phyloP scores from a whole-genome alignment of 805 yeast genomes.

The Wickerhamiella lipophila region DNA sequence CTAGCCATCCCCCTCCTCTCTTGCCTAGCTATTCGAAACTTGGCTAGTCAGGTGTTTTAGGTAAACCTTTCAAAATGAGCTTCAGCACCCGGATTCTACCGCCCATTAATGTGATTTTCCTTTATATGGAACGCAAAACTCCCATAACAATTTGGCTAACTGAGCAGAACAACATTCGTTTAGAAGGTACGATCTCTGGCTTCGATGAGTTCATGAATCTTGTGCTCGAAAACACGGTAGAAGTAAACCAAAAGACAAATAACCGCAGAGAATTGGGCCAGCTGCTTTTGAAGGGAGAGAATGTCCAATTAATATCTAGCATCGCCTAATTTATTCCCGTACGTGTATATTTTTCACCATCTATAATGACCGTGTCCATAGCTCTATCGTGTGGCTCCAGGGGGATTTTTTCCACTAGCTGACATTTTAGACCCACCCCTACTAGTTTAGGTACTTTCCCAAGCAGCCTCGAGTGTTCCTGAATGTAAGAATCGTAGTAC shows the following conservation, averaged over 20 bases:
- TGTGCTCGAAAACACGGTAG: slow-evolving; percentile 49
- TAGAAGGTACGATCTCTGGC: slow-evolving; percentile 73
- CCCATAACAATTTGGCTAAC: slow-evolving; percentile 77
- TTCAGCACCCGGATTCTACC: slow-evolving; percentile 44
- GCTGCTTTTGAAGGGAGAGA: slow-evolving; percentile 83
- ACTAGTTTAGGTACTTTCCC: slow-evolving; percentile 27
- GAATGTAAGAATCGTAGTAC: slow-evolving; percentile 67
- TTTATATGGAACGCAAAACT: slow-evolving; percentile 69
- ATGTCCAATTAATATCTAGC: slow-evolving; percentile 58
- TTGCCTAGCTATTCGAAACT: not conserved
- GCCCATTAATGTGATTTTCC: slow-evolving; percentile 84
- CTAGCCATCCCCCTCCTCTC: no score
- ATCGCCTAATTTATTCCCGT: slow-evolving; percentile 11
- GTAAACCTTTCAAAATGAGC: not conserved
- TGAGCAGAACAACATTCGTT: slow-evolving; percentile 65
- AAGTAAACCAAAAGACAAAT: slow-evolving; percentile 45
- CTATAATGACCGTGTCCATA: slow-evolving; percentile 44
- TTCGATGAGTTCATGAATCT: slow-evolving; percentile 96
- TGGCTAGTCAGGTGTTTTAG: not conserved
- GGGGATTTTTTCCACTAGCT: slow-evolving; percentile 42
- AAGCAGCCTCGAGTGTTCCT: slow-evolving; percentile 25
- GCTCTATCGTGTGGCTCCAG: slow-evolving; percentile 50
- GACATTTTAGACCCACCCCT: slow-evolving; percentile 57
- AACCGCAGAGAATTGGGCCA: slow-evolving; percentile 36
- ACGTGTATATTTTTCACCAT: slow-evolving; percentile 18